phyloP scores from a whole-genome alignment of 148 eudicot species.

The Silene uniflora region DNA sequence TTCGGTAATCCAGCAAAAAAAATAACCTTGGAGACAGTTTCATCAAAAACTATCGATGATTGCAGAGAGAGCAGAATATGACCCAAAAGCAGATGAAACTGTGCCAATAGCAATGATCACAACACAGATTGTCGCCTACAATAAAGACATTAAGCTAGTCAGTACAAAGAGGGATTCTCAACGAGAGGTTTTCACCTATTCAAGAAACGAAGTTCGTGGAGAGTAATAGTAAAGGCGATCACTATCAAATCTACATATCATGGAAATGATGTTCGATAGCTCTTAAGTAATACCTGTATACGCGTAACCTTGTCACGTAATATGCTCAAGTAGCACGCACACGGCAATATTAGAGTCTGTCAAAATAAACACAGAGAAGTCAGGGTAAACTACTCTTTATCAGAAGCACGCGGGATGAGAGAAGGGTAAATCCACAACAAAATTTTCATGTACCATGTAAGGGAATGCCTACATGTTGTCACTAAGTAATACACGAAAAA shows the following conservation, averaged over 20 bases:
- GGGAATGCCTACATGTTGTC: neutral
- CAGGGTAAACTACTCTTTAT: neutral
- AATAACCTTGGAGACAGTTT: neutral
- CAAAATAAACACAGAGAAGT: neutral
- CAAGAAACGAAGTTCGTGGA: no score
- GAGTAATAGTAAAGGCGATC: neutral
- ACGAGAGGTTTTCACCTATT: neutral
- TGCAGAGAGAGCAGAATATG: constrained; percentile 58
- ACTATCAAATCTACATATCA: neutral
- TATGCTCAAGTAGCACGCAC: constrained; percentile 41
- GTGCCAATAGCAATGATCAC: constrained; percentile 52
- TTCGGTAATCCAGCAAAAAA: neutral
- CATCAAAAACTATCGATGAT: constrained; percentile 44
- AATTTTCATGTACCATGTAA: neutral
- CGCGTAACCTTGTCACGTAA: constrained; percentile 28
- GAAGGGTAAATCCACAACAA: neutral
- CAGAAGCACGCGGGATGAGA: neutral
- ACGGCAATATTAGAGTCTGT: constrained; percentile 42
- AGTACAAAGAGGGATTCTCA: neutral
- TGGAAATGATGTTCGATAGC: neutral
- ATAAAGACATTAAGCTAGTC: neutral
- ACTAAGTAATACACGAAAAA: neutral
- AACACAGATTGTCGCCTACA: constrained; percentile 50
- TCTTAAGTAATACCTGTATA: constrained; percentile 26
- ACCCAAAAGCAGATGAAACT: constrained; percentile 58